These are phyloP conservation scores for Hevea brasiliensis DNA, from an alignment of 345 rosid species.

Conservation along the genomic window DNA sequence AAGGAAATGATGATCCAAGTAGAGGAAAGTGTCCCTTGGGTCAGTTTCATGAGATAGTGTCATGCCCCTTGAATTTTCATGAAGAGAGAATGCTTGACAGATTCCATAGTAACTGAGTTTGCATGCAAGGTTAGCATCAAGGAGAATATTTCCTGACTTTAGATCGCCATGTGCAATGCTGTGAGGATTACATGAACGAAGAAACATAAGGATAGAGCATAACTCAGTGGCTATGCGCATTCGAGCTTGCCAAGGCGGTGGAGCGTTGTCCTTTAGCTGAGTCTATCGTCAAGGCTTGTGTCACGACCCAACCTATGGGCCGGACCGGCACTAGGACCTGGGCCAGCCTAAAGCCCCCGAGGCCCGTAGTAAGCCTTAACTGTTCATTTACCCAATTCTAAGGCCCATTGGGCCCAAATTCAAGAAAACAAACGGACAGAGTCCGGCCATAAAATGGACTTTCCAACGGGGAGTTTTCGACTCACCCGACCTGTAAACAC, in stretches of 20 bases:
- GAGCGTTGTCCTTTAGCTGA: conserved; percentile 64
- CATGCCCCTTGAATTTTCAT: conserved; percentile 32
- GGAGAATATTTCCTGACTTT: conserved; percentile 79
- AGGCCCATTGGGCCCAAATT: too few species aligned
- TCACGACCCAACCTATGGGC: too few species aligned
- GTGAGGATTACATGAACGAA: conserved; percentile 72
- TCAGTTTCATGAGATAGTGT: conserved; percentile 42
- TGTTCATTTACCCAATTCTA: too few species aligned
- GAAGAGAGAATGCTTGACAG: conserved; percentile 39
- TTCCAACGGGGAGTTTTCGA: too few species aligned
- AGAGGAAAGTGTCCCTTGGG: conserved; percentile 60
- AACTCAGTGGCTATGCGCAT: conserved; percentile 74
- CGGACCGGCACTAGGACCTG: too few species aligned
- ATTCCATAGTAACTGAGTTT: conserved; percentile 87
- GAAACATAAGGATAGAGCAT: conserved; percentile 77
- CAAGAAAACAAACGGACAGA: too few species aligned
- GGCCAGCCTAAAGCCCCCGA: too few species aligned
- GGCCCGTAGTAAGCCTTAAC: too few species aligned
- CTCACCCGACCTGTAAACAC: too few species aligned
- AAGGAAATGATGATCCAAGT: conserved; percentile 78
- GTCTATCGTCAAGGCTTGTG: conserved; percentile 89
- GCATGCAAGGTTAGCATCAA: conserved; percentile 64
- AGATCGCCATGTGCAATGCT: conserved; percentile 81
- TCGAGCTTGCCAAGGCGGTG: conserved; percentile 87
- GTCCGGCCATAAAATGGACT: too few species aligned